Percentiles rank a stretch among this genome's conserved stretches.
phyloP scores from a whole-genome alignment of 495 filamentous ascomycete species.

The Neurospora sp. region DNA sequence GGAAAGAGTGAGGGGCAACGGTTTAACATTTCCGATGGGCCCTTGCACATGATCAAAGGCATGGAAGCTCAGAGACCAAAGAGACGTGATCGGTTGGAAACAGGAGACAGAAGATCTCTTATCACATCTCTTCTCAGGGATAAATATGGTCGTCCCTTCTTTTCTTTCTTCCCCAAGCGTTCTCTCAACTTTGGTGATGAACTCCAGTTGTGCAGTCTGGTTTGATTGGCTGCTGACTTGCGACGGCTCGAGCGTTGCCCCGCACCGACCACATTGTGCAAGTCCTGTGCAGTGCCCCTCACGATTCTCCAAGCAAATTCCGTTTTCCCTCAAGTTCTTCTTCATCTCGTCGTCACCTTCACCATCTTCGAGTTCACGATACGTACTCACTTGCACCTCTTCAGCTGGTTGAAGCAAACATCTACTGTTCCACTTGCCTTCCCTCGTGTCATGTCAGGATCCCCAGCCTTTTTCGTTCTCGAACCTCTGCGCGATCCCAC shows the following conservation, averaged over 20 bases:
- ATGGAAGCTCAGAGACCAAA: not conserved
- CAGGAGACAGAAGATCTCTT: not conserved
- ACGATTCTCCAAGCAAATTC: not conserved
- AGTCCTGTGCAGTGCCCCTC: not conserved
- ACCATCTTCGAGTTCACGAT: not conserved
- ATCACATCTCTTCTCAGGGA: not conserved
- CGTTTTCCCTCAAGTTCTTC: not conserved
- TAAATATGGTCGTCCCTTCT: not conserved
- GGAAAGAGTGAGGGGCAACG: not conserved
- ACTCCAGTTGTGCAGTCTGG: not conserved
- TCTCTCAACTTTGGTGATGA: not conserved
- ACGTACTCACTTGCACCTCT: not conserved
- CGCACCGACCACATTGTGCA: not conserved
- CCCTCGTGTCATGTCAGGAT: not conserved
- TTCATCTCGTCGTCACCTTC: not conserved
- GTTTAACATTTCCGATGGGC: not conserved
- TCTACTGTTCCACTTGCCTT: not conserved
- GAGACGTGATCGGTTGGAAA: not conserved
- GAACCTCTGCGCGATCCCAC: not conserved
- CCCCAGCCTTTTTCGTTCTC: not conserved
- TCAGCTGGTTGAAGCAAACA: not conserved
- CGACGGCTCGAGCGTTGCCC: not conserved
- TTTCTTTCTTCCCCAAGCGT: not conserved
- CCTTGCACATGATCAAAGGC: not conserved
- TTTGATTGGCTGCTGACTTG: not conserved